phyloP scores from a whole-genome alignment of 352 stramenopile species.

The Globisporangium barbulae region DNA sequence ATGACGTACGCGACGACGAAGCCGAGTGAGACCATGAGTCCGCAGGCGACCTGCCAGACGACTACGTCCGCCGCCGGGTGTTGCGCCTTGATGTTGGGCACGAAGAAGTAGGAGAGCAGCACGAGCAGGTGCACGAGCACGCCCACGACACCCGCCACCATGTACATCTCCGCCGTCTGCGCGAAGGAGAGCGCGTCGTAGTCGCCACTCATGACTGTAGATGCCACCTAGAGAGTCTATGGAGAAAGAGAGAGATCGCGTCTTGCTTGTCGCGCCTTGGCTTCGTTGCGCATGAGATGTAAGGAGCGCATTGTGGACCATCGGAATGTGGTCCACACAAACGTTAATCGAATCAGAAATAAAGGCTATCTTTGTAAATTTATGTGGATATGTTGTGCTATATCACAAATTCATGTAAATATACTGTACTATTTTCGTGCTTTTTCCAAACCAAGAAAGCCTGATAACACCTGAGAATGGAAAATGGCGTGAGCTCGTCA shows the following conservation, averaged over 20 bases:
- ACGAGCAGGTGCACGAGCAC: conserved; percentile 58
- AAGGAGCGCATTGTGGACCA: not conserved
- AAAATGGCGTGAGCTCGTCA: not conserved
- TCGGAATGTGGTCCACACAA: conserved; percentile 5
- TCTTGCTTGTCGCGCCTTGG: not conserved
- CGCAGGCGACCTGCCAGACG: conserved; percentile 74
- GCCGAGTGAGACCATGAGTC: conserved; percentile 52
- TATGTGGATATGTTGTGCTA: not conserved
- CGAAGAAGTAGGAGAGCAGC: conserved; percentile 63
- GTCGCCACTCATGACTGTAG: conserved; percentile 5
- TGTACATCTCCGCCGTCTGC: conserved; percentile 50
- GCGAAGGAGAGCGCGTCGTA: conserved; percentile 60
- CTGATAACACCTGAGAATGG: conserved; percentile 4
- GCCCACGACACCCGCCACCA: conserved; percentile 59
- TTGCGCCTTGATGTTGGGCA: conserved; percentile 76
- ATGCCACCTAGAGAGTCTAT: not conserved
- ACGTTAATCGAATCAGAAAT: conserved; percentile 1
- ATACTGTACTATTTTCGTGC: not conserved
- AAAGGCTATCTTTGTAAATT: not conserved
- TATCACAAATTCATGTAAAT: not conserved
- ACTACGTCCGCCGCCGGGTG: conserved; percentile 74
- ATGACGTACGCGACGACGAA: conserved; percentile 57
- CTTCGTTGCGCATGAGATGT: conserved; percentile 7
- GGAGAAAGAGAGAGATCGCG: not conserved
- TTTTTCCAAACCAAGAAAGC: not conserved